A percentile compares a stretch with the other conserved stretches of the same genome.
Evolutionary conservation across 805 yeast genomes (phyloP).

Genomic region (Nakazawaea anatomiae): DNA sequence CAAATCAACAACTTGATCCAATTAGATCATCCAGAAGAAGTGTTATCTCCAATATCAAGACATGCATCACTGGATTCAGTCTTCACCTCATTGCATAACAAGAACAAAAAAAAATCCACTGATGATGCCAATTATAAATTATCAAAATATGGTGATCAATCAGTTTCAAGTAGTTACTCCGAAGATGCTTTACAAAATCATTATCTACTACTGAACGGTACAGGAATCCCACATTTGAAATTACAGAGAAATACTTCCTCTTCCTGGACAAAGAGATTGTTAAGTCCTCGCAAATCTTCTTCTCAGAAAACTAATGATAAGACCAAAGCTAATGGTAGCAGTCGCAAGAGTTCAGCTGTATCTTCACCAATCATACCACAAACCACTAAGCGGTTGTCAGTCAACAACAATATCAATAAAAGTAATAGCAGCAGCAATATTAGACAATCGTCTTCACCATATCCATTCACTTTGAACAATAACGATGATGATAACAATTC

Average conservation of each 20-base stretch:
- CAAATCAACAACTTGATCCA: conserved; percentile 26
- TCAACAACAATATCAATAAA: no score
- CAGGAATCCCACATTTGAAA: conserved; percentile 3
- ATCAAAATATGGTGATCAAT: no score
- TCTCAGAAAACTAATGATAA: not conserved
- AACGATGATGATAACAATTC: not conserved
- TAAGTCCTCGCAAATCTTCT: not conserved
- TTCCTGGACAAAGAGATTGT: not conserved
- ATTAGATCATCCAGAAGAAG: conserved; percentile 42
- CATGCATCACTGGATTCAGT: conserved; percentile 3
- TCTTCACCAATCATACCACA: no score
- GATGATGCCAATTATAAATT: no score
- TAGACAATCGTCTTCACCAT: no score
- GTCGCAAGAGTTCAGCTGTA: not conserved
- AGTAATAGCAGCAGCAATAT: no score
- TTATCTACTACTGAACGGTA: conserved; percentile 7
- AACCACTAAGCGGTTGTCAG: no score
- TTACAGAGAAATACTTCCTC: not conserved
- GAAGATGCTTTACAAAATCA: not conserved
- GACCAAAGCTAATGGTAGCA: not conserved
- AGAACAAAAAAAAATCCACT: no score
- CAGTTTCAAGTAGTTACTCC: not conserved
- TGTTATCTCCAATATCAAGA: conserved; percentile 15
- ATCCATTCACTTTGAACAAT: no score
- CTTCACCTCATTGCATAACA: not conserved